Conservation (phyloP, 2,329 filamentous ascomycete species). For the Geosmithia putterillii region DNA sequence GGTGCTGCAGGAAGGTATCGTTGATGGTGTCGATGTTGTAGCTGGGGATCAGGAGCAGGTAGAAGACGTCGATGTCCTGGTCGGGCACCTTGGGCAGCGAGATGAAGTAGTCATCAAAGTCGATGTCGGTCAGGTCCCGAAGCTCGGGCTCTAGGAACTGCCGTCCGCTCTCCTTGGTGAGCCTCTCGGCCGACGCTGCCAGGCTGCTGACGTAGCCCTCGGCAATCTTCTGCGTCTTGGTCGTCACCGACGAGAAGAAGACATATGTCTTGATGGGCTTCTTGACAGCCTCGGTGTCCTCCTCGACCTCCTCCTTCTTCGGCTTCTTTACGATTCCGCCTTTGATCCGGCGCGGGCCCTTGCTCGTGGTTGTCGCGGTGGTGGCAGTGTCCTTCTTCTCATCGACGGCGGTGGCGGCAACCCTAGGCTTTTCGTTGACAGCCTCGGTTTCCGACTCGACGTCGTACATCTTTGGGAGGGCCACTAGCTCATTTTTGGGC, state of each 20-base stretch:
- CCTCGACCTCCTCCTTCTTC: conserved; percentile 10
- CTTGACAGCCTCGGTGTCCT: conserved; percentile 10
- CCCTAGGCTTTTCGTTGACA: conserved; percentile 1
- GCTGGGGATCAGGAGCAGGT: conserved; percentile 73
- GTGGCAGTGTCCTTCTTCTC: conserved; percentile 1
- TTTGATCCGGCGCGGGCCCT: conserved; percentile 37
- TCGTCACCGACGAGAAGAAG: conserved; percentile 85
- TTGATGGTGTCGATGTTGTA: conserved; percentile 95
- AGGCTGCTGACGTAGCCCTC: conserved; percentile 48
- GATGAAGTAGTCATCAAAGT: conserved; percentile 90
- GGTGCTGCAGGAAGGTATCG: conserved; percentile 73
- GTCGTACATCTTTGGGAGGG: conserved; percentile 22
- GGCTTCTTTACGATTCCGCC: conserved; percentile 23
- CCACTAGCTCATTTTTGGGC: conserved; percentile 19
- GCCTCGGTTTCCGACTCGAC: conserved; percentile 4
- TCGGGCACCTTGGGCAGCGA: conserved; percentile 47
- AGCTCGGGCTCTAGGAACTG: conserved; percentile 47
- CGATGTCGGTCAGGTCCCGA: conserved; percentile 71
- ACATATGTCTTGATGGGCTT: conserved; percentile 56
- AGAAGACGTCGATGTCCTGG: conserved; percentile 53
- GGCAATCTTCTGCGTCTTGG: conserved; percentile 65
- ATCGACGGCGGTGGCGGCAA: background rate
- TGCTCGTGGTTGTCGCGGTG: conserved; percentile 5
- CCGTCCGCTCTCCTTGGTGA: conserved; percentile 24
- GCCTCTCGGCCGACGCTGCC: conserved; percentile 34